Conservation (phyloP, 129 eudicot species). For the Artemisia tridentata region DNA sequence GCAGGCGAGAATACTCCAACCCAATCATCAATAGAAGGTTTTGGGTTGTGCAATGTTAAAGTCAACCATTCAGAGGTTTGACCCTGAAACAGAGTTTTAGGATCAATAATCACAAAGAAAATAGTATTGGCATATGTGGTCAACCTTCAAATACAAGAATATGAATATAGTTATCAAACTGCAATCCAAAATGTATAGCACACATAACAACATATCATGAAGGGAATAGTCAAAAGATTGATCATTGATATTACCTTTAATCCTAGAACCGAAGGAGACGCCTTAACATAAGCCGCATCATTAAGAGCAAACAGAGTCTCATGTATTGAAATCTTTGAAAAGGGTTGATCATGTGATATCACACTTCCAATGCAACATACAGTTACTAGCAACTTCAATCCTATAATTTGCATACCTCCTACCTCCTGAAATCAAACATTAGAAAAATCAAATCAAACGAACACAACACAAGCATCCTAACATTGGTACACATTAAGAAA, state of each 20-base stretch:
- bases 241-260: constrained; percentile 37
- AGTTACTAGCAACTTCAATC: constrained; percentile 34
- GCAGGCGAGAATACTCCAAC: constrained; percentile 96
- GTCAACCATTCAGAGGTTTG: constrained; percentile 67
- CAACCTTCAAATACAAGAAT: too few relatives aligned
- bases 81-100: constrained; percentile 39
- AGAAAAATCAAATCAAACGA: background rate
- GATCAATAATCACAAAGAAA: constrained; percentile 11
- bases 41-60: constrained; percentile 51
- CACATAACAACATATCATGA: too few relatives aligned
- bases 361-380: constrained; percentile 48
- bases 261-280: constrained; percentile 79
- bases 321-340: constrained; percentile 59
- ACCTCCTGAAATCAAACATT: constrained; percentile 8
- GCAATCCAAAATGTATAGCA: too few relatives aligned
- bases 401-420: constrained; percentile 35
- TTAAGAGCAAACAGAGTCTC: constrained; percentile 58
- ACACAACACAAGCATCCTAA: constrained; percentile 1
- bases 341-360: constrained; percentile 65
- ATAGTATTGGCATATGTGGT: background rate
- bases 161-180: too few relatives aligned
- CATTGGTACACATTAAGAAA: background rate
- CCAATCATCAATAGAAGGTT: constrained; percentile 75
- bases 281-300: constrained; percentile 58
- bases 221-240: too few relatives aligned